Conservation (phyloP, 75 land plant genomes). For the Azolla pinnata region DNA sequence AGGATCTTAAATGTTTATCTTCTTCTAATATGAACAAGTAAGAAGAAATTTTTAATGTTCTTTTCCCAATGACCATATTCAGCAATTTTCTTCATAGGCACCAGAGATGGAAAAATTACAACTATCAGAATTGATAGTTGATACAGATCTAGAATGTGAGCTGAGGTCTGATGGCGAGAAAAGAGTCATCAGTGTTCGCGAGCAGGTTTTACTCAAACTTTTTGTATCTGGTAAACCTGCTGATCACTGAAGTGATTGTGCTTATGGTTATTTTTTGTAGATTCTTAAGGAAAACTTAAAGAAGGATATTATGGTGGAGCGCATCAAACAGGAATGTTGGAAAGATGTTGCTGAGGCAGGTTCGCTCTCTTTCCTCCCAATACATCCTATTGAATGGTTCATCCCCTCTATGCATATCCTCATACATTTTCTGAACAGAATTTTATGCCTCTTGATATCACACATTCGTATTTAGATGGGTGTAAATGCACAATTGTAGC, state of each 20-base stretch:
- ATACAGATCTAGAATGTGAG: slow-evolving; percentile 14
- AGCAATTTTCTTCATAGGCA: too few relatives aligned
- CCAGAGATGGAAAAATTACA: slow-evolving; percentile 23
- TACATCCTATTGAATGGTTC: too few relatives aligned
- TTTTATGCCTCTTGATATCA: too few relatives aligned
- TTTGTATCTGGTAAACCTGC: neutral
- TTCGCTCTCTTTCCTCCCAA: too few relatives aligned
- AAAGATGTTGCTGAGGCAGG: slow-evolving; percentile 10
- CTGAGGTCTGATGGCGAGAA: slow-evolving; percentile 8
- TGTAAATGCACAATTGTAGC: too few relatives aligned
- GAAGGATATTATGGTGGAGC: slow-evolving; percentile 20
- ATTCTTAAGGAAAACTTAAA: slow-evolving; percentile 11
- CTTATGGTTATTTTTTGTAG: slow-evolving; percentile 4
- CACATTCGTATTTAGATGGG: too few relatives aligned
- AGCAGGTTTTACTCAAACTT: slow-evolving; percentile 9
- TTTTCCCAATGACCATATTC: too few relatives aligned
- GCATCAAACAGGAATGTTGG: slow-evolving; percentile 25
- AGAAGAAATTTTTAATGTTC: too few relatives aligned
- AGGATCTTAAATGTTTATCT: neutral
- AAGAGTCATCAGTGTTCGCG: slow-evolving; percentile 12
- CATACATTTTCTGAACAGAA: too few relatives aligned
- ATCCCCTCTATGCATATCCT: too few relatives aligned
- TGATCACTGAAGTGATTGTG: neutral
- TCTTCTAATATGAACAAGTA: neutral
- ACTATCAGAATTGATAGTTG: slow-evolving; percentile 16